Base-by-base conservation (phyloP, 108 stramenopile genomes). In the Cylindrotheca fusiformis region DNA sequence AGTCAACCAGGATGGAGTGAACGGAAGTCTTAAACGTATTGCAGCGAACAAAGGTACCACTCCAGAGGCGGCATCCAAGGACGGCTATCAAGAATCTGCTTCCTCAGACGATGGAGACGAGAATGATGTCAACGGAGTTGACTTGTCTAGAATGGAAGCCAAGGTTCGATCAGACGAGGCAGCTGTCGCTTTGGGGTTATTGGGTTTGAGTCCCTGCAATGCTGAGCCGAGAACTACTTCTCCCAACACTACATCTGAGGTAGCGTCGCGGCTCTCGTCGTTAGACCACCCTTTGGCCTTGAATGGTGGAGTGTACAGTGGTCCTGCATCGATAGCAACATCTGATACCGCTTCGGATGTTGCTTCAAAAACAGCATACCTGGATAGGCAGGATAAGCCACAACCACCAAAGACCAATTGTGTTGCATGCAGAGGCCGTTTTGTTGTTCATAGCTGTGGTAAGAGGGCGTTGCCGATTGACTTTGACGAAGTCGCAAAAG, bases 391-490 rank as follows among this genome's bases (percentile, higher is more conserved):
- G 45, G 19, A 2, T n/a, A 65, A 54, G 12, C 14, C 17, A 1
- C 41, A 45, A 33, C 53, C 55, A 10, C n/a, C n/a, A n/a, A n/a
- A n/a, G n/a, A n/a, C n/a, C n/a, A 52, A 54, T 17, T 83, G 82
- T 61, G 29, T 49, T 24, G 84, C 84, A 12, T 86, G 84, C 60
- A 55, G 68, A 4, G 84, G 84, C 19, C 71, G 84, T 19, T 32
- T 72, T 31, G 81, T 86, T 23, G 33, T 74, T 28, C 84, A 86
- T 52, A 55, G 70, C 8, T 82, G 84, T 70, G 80, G 79, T 25
- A 80, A 67, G 52, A 72, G 80, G 21, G 78, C 74, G 19, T 19
- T 67, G 46, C 84, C 84, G 17, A 71, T 82, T 46, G 84, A 86
- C 56, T 80, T 69, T 53, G 81, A 82, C 22, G 81, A 77, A 32